Evolutionary conservation across 129 eudicot species (phyloP).

Genomic region (Silybum marianum): DNA sequence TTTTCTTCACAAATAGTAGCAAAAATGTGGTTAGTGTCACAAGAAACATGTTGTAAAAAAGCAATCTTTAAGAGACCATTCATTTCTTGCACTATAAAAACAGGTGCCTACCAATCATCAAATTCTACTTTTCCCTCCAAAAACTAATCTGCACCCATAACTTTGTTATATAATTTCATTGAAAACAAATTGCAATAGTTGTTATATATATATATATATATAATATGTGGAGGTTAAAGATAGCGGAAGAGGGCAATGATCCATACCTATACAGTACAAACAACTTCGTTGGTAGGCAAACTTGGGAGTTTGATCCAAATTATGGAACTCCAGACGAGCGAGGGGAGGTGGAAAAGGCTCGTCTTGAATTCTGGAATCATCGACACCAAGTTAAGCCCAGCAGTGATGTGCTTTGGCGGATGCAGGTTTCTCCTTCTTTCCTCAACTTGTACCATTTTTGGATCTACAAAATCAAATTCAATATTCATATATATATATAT

Average conservation of each 20-base stretch:
- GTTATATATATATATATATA: no score
- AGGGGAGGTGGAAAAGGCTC: constrained; percentile 45
- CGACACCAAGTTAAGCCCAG: constrained; percentile 42
- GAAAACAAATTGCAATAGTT: no score
- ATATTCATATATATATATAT: no score
- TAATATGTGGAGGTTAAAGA: constrained; percentile 47
- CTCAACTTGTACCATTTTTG: neutral
- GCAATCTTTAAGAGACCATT: no score
- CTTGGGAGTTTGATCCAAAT: constrained; percentile 53
- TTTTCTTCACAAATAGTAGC: no score
- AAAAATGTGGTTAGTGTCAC: no score
- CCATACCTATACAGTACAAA: constrained; percentile 43
- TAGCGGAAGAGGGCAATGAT: constrained; percentile 37
- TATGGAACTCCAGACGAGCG: constrained; percentile 40
- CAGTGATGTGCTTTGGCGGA: constrained; percentile 46
- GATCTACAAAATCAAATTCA: neutral
- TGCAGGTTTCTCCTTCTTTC: constrained; percentile 39
- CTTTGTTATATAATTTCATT: no score
- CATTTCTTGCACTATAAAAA: no score
- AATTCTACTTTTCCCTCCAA: no score
- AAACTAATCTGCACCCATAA: no score
- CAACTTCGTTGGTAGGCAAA: constrained; percentile 49
- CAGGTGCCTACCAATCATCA: no score
- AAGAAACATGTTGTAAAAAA: no score
- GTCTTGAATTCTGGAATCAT: constrained; percentile 41